A percentile compares a stretch with the other conserved stretches of the same genome.
These are phyloP conservation scores for Domatiomyces catenatus DNA, from an alignment of 2,329 filamentous ascomycete genomes.

Conservation along the genomic window DNA sequence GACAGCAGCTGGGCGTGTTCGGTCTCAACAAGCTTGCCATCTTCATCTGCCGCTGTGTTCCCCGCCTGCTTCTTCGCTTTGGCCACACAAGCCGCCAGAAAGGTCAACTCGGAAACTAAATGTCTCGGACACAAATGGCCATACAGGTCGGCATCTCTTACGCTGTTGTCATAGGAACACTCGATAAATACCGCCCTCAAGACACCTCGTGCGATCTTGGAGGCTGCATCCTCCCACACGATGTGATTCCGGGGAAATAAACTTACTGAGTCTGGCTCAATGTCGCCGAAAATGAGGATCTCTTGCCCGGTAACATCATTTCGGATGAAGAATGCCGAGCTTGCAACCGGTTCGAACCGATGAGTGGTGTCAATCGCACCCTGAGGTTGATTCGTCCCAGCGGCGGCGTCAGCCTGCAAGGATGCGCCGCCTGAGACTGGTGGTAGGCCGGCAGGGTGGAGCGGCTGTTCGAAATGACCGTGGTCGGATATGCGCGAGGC, in stretches of 20 bases:
- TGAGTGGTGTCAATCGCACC: slow-evolving; percentile 19
- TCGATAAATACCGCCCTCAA: slow-evolving; percentile 83
- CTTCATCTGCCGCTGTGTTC: neutral
- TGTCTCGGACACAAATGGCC: slow-evolving; percentile 78
- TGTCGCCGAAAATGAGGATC: slow-evolving; percentile 85
- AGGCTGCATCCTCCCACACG: slow-evolving; percentile 79
- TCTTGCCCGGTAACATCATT: slow-evolving; percentile 56
- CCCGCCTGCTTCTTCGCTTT: slow-evolving; percentile 27
- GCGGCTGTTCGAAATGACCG: slow-evolving; percentile 14
- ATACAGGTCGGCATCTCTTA: slow-evolving; percentile 62
- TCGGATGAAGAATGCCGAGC: slow-evolving; percentile 84
- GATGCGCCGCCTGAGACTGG: slow-evolving; percentile 1
- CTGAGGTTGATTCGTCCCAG: slow-evolving; percentile 17
- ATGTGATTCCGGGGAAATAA: slow-evolving; percentile 62
- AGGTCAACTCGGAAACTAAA: slow-evolving; percentile 61
- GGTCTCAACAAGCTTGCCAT: neutral
- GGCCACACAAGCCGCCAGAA: slow-evolving; percentile 53
- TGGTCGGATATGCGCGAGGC: slow-evolving; percentile 17
- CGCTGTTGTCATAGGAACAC: slow-evolving; percentile 77
- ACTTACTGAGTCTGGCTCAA: slow-evolving; percentile 80
- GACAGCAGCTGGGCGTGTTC: neutral
- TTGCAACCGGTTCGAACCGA: slow-evolving; percentile 43
- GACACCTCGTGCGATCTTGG: slow-evolving; percentile 58
- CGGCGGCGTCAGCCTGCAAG: slow-evolving; percentile 7
- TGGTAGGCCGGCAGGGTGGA: slow-evolving; percentile 5